Conservation (phyloP, 2,329 filamentous ascomycete genomes). For the Atkinsonella texensis region DNA sequence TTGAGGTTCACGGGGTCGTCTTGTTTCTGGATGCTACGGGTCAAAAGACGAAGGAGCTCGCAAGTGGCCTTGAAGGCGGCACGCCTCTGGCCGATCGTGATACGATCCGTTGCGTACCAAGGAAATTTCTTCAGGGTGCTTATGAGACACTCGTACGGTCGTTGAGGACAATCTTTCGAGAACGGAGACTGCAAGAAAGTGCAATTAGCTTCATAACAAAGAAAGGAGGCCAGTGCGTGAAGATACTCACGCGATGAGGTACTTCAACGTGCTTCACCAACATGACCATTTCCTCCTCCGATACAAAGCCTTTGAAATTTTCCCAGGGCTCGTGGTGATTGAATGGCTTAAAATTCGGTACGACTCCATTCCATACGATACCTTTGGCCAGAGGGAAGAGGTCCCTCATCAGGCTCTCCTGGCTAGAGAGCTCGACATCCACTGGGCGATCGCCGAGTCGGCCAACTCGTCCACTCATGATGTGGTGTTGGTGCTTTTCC, state of each 20-base stretch:
- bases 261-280: conserved; percentile 51
- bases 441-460: conserved; percentile 47
- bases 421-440: conserved; percentile 43
- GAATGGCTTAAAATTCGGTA: conserved; percentile 27
- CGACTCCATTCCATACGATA: conserved; percentile 39
- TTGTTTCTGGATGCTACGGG: conserved; percentile 26
- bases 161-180: conserved; percentile 48
- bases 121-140: conserved; percentile 51
- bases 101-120: conserved; percentile 44
- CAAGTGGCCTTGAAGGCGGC: conserved; percentile 38
- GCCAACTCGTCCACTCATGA: conserved; percentile 26
- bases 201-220: conserved; percentile 2
- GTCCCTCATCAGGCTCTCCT: conserved; percentile 45
- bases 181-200: conserved; percentile 38
- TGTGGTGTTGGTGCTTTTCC: conserved; percentile 31
- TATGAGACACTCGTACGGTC: conserved; percentile 53
- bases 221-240: not conserved
- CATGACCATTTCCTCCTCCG: conserved; percentile 51
- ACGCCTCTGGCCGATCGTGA: conserved; percentile 46
- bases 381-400: conserved; percentile 48
- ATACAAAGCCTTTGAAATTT: conserved; percentile 48
- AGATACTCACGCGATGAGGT: conserved; percentile 43
- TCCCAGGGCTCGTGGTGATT: conserved; percentile 31
- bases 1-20: conserved; percentile 34
- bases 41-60: conserved; percentile 35